phyloP scores from a whole-genome alignment of 768 basidiomycete genomes.

The Suillus clintonianus region DNA sequence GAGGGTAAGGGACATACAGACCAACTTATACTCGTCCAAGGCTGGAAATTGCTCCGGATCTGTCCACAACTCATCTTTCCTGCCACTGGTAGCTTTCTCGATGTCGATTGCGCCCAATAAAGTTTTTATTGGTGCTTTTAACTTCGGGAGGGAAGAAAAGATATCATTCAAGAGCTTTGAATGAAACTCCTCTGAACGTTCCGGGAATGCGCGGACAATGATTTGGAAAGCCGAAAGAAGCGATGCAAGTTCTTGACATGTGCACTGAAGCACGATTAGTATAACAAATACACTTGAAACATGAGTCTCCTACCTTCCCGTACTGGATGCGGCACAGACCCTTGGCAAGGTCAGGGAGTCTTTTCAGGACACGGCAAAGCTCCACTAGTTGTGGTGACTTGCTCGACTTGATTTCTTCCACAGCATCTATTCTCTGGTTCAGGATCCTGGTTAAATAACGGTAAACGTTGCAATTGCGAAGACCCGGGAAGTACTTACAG shows the following conservation, averaged over 20 bases:
- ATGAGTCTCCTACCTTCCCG: slow-evolving; percentile 64
- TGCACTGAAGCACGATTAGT: slow-evolving; percentile 55
- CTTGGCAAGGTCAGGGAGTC: slow-evolving; percentile 84
- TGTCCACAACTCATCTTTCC: slow-evolving; percentile 72
- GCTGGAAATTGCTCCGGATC: slow-evolving; percentile 52
- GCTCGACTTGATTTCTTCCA: slow-evolving; percentile 76
- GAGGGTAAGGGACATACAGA: slow-evolving; percentile 34
- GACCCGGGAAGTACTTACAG: slow-evolving; percentile 10
- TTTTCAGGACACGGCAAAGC: slow-evolving; percentile 68
- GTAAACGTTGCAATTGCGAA: not conserved
- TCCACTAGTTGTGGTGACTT: slow-evolving; percentile 61
- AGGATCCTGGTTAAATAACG: slow-evolving; percentile 54
- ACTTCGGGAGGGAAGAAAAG: slow-evolving; percentile 63
- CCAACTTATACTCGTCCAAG: slow-evolving; percentile 62
- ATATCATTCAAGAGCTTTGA: slow-evolving; percentile 73
- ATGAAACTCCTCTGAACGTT: slow-evolving; percentile 50
- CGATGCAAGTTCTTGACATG: slow-evolving; percentile 76
- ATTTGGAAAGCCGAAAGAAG: slow-evolving; percentile 77
- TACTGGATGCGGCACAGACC: slow-evolving; percentile 90
- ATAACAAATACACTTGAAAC: not conserved
- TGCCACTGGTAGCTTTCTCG: slow-evolving; percentile 62
- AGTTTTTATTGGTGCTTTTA: slow-evolving; percentile 54
- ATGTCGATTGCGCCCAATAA: slow-evolving; percentile 60
- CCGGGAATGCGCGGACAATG: slow-evolving; percentile 64
- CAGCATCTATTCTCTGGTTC: slow-evolving; percentile 76